Percentiles rank a stretch among this genome's conserved stretches.
Conservation (phyloP, 2,329 filamentous ascomycete species). For the Eutypella sp. region DNA sequence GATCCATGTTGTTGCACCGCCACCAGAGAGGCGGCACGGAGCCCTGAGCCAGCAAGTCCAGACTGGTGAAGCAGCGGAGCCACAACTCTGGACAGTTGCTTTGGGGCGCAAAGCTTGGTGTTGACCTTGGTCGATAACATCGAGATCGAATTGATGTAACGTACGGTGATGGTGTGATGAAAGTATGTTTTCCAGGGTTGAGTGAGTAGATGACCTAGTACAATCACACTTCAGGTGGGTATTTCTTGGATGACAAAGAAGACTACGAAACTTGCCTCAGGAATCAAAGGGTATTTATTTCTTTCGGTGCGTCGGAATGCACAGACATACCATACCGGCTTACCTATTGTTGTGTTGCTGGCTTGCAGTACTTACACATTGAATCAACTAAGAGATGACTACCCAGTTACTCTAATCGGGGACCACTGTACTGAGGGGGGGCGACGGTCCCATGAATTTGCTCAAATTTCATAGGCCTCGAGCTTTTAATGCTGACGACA, state of each 20-base stretch:
- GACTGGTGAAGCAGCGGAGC: constrained; percentile 18
- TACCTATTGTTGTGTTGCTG: background rate
- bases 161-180: background rate
- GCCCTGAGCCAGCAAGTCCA: constrained; percentile 16
- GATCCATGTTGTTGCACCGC: constrained; percentile 18
- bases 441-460: too few species aligned
- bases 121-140: constrained; percentile 29
- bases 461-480: too few species aligned
- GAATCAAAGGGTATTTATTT: background rate
- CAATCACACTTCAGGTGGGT: background rate
- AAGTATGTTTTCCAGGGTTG: background rate
- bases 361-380: background rate
- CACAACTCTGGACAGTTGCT: constrained; percentile 23
- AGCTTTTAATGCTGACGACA: background rate
- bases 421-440: too few species aligned
- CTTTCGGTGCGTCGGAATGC: background rate
- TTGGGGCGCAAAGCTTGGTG: constrained; percentile 24
- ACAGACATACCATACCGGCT: background rate
- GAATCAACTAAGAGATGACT: too few species aligned
- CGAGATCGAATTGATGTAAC: background rate
- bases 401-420: too few species aligned
- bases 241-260: background rate
- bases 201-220: too few species aligned
- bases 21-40: constrained; percentile 23
- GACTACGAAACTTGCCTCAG: background rate